phyloP scores from a whole-genome alignment of 164 flowering plant genomes.

The Annona squamosa region DNA sequence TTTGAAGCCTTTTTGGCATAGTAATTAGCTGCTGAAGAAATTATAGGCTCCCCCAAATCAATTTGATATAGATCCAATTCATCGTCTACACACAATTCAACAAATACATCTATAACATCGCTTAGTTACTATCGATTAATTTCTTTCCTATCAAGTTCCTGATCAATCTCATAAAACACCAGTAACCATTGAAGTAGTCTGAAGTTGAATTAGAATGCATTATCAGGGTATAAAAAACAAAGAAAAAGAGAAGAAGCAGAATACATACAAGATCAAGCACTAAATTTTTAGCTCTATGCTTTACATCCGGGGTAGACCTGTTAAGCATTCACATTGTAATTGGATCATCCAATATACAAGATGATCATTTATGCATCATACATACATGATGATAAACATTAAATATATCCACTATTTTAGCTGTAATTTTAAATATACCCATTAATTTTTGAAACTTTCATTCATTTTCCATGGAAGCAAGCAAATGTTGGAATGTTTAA shows the following conservation, averaged over 20 bases:
- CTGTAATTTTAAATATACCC: too few species aligned
- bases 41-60: slow-evolving; percentile 32
- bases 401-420: too few species aligned
- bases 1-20: slow-evolving; percentile 35
- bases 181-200: slow-evolving; percentile 5
- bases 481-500: too few species aligned
- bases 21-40: slow-evolving; percentile 28
- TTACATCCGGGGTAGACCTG: not conserved
- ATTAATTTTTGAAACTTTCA: too few species aligned
- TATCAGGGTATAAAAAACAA: too few species aligned
- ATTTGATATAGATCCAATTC: slow-evolving; percentile 22
- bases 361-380: too few species aligned
- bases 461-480: too few species aligned
- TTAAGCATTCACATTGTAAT: not conserved
- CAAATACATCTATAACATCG: slow-evolving; percentile 29
- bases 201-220: not conserved
- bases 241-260: not conserved
- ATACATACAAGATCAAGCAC: not conserved
- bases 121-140: slow-evolving; percentile 34
- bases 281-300: not conserved
- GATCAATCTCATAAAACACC: slow-evolving; percentile 26
- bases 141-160: slow-evolving; percentile 36
- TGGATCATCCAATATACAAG: not conserved
- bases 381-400: too few species aligned
- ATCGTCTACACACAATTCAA: slow-evolving; percentile 26